Evolutionary conservation across 306 rosid species (phyloP).

Genomic region (Quercus suber): DNA sequence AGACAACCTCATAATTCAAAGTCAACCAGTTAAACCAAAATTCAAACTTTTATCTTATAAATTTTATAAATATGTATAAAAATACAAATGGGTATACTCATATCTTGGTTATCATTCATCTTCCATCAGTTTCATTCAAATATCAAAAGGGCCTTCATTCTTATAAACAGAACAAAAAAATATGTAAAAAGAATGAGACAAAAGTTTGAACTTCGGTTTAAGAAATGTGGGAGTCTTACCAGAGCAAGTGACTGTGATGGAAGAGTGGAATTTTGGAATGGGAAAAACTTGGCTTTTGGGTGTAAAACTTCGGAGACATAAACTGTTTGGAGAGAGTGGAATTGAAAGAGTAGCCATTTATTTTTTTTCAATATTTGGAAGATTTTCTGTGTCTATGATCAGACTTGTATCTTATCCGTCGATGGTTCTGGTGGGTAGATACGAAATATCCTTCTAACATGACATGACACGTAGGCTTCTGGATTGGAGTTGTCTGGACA

Average conservation of each 20-base stretch:
- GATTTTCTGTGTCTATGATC: not conserved
- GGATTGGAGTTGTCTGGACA: not conserved
- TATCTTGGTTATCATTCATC: not conserved
- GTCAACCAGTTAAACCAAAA: too few relatives aligned
- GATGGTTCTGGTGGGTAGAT: not conserved
- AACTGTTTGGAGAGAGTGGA: constrained; percentile 45
- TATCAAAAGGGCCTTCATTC: not conserved
- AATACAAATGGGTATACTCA: not conserved
- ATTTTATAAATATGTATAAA: not conserved
- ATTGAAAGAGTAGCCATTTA: constrained; percentile 61
- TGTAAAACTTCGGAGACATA: constrained; percentile 30
- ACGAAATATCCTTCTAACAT: constrained; percentile 37
- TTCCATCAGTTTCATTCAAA: not conserved
- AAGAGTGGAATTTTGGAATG: constrained; percentile 10
- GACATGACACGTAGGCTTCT: constrained; percentile 47
- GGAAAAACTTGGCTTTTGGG: constrained; percentile 33
- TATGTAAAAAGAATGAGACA: not conserved
- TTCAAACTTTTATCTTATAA: too few relatives aligned
- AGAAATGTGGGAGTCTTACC: constrained; percentile 27
- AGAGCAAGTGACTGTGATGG: constrained; percentile 44
- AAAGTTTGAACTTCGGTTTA: not conserved
- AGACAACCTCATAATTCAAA: too few relatives aligned
- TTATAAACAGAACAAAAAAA: not conserved
- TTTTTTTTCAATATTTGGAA: not conserved
- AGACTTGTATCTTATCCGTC: constrained; percentile 14